phyloP scores from a whole-genome alignment of 768 basidiomycete species.

The Podaxis sp. region DNA sequence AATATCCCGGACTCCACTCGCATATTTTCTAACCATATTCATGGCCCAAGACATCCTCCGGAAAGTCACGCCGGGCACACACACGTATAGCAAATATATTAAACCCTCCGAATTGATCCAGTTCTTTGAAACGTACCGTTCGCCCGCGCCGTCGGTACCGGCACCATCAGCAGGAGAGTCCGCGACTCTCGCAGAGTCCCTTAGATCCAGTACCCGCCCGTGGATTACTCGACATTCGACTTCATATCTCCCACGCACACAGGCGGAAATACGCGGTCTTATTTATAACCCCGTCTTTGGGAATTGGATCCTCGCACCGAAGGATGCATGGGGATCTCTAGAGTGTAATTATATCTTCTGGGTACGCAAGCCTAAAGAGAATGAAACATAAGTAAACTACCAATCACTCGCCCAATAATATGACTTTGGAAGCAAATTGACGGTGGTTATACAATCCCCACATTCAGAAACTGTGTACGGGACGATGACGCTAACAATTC shows the following conservation, averaged over 20 bases:
- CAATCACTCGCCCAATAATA: background rate
- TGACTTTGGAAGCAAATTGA: background rate
- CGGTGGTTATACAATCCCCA: background rate
- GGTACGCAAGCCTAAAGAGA: constrained; percentile 63
- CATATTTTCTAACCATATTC: constrained; percentile 49
- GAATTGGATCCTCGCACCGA: constrained; percentile 67
- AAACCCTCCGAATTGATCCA: constrained; percentile 81
- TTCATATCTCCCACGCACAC: constrained; percentile 52
- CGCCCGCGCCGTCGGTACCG: constrained; percentile 17
- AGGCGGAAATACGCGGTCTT: constrained; percentile 80
- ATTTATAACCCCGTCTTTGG: constrained; percentile 72
- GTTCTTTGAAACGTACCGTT: constrained; percentile 70
- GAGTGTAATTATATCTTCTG: constrained; percentile 84
- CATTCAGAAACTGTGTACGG: background rate
- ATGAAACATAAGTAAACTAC: background rate
- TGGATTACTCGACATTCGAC: constrained; percentile 57
- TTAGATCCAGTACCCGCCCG: constrained; percentile 25
- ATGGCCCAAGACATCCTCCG: constrained; percentile 81
- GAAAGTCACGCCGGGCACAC: constrained; percentile 83
- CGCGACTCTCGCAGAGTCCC: constrained; percentile 10
- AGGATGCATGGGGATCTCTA: constrained; percentile 50
- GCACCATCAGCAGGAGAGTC: constrained; percentile 8
- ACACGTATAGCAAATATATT: constrained; percentile 88
- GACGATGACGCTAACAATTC: background rate
- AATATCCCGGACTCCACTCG: constrained; percentile 70